Evolutionary conservation across 1,139 yeast species (phyloP), one percentile per base, ranked within the genome.

Genomic region (Taiozyma sp.): DNA sequence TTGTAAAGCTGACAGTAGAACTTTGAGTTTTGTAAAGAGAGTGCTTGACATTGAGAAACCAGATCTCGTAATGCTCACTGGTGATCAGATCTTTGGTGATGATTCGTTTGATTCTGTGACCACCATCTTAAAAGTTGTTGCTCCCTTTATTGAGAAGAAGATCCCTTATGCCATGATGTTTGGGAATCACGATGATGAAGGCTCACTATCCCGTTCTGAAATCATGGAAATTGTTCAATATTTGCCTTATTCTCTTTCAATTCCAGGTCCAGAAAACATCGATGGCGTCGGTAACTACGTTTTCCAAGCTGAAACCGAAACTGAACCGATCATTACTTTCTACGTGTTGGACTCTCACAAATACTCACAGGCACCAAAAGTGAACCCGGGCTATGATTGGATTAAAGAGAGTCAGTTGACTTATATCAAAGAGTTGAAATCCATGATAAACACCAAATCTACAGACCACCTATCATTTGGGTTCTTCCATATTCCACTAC

Each of bases 401-500:
- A 72, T 92, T 54, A 87, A 86, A 62, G 84, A 82, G 53, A 73
- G 76, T 27, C 98, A 93, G 68, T 72, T 87, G 57, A 75, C 78
- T 4, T 87, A 79, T 72, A 61, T 89, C 30, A 74, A 76, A 57
- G 61, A 68, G n/a, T 69, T 75, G 55, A 68, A 74, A 52, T 68
- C 67, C 24, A 54, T 63, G 29, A 53, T 75, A 48, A 63, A 42
- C 22, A 69, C 71, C 41, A 63, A 71, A 24, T 73, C 73, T 61
- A 55, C 78, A n/a, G 67, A 68, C 34, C 87, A 79, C 51, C 62
- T 88, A 57, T 78, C 91, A 19, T 83, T 93, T 91, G 96, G 96
- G 0, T 92, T 92, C 62, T 86, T 91, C 75, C 98, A 93, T 65
- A 91, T 93, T 42, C 99, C 99, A 0, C 61, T 91, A 22, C 95